These are phyloP conservation scores for Liriodendron chinense DNA, from an alignment of 164 flowering plant genomes.

Conservation along the genomic window DNA sequence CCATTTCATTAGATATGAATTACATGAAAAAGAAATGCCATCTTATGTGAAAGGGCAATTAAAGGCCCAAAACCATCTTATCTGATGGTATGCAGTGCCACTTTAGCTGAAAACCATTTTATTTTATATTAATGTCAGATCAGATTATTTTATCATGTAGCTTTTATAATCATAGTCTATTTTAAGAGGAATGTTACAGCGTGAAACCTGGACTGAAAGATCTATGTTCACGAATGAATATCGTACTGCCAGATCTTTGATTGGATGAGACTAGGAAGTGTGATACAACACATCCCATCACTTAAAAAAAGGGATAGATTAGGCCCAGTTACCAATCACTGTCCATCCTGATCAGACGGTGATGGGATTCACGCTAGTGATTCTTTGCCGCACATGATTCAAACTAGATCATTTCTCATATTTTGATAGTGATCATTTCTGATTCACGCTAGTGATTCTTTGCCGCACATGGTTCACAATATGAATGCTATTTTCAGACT, in stretches of 20 bases:
- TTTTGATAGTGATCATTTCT: neutral
- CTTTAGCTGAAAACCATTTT: neutral
- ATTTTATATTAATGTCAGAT: neutral
- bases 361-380: too few species aligned
- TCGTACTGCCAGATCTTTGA: neutral
- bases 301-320: too few species aligned
- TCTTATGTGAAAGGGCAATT: too few species aligned
- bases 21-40: neutral
- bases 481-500: too few species aligned
- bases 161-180: too few species aligned
- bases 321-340: neutral
- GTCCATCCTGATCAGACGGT: neutral
- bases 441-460: too few species aligned
- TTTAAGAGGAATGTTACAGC: neutral
- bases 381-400: too few species aligned
- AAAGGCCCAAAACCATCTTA: too few species aligned
- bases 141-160: neutral
- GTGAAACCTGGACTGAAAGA: neutral
- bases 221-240: too few species aligned
- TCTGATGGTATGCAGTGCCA: neutral
- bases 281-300: neutral
- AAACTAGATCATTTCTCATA: too few species aligned
- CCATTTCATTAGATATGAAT: conserved; percentile 1
- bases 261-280: neutral
- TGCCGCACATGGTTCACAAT: too few species aligned